phyloP scores from a whole-genome alignment of 2,329 filamentous ascomycete genomes.

The Parascedosporium putredinis region DNA sequence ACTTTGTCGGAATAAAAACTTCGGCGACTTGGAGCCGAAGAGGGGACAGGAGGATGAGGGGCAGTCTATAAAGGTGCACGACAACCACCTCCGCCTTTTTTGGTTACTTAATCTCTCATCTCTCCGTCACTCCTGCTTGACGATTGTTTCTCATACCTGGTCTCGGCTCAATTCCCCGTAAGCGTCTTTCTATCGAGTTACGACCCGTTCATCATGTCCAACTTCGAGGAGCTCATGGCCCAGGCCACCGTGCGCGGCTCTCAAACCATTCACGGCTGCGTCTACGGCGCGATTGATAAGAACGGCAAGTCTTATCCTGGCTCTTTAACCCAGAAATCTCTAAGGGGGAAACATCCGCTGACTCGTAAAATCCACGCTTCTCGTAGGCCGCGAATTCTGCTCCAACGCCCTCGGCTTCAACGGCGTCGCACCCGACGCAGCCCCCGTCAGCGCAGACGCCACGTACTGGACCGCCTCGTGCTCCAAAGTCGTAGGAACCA shows the following conservation, averaged over 20 bases:
- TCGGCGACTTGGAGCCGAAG: not conserved
- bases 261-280: not conserved
- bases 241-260: not conserved
- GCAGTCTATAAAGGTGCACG: not conserved
- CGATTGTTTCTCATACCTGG: too few relatives aligned
- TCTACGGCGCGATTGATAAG: not conserved
- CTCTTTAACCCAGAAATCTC: not conserved
- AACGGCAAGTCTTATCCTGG: not conserved
- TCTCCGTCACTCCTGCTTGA: not conserved
- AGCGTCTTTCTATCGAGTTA: too few relatives aligned
- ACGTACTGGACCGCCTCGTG: conserved; percentile 2
- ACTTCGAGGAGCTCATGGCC: not conserved
- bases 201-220: too few relatives aligned
- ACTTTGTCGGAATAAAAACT: too few relatives aligned
- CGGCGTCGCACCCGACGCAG: not conserved
- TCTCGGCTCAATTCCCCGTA: not conserved
- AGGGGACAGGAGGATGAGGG: too few relatives aligned
- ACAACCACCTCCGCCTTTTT: not conserved
- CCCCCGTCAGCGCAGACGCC: not conserved
- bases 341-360: too few relatives aligned
- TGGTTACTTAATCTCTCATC: too few relatives aligned
- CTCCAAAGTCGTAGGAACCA: not conserved
- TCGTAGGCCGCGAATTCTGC: not conserved
- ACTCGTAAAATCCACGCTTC: too few relatives aligned
- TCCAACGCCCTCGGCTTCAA: not conserved